Percentiles rank a stretch among this genome's conserved stretches.
phyloP scores from a whole-genome alignment of 176 grass and related monocot species.

The Pharus latifolius region DNA sequence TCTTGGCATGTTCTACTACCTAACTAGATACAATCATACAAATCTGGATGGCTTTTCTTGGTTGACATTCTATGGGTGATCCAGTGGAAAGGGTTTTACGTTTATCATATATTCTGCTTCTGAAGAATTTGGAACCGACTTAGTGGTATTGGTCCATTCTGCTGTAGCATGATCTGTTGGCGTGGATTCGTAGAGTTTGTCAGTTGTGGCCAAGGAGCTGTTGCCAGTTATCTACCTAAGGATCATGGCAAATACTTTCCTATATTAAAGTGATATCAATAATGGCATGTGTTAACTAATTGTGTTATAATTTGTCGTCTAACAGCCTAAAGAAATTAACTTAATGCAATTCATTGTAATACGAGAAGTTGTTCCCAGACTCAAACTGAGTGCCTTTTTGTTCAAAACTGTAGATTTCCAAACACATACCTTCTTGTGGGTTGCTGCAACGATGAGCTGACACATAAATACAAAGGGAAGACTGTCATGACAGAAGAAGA shows the following conservation, averaged over 20 bases:
- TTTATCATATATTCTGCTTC: background rate
- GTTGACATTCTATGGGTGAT: background rate
- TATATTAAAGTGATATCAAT: too few relatives aligned
- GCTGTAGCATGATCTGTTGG: background rate
- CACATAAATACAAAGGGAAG: conserved; percentile 67
- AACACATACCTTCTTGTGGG: conserved; percentile 81
- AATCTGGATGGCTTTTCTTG: background rate
- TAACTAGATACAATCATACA: background rate
- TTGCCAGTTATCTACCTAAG: background rate
- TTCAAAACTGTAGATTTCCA: conserved; percentile 59
- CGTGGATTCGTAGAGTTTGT: background rate
- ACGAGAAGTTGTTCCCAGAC: background rate
- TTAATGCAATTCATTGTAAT: background rate
- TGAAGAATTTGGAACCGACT: background rate
- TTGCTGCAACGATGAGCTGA: conserved; percentile 86
- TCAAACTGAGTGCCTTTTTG: conserved; percentile 16
- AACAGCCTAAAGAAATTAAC: background rate
- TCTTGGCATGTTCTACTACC: background rate
- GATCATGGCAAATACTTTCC: too few relatives aligned
- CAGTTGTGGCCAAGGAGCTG: too few relatives aligned
- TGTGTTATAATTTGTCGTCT: conserved; percentile 2
- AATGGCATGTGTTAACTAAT: background rate
- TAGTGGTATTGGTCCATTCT: background rate
- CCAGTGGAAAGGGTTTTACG: background rate
- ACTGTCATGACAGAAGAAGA: conserved; percentile 84